phyloP scores from a whole-genome alignment of 805 yeast species.

The Starmera amethionina region DNA sequence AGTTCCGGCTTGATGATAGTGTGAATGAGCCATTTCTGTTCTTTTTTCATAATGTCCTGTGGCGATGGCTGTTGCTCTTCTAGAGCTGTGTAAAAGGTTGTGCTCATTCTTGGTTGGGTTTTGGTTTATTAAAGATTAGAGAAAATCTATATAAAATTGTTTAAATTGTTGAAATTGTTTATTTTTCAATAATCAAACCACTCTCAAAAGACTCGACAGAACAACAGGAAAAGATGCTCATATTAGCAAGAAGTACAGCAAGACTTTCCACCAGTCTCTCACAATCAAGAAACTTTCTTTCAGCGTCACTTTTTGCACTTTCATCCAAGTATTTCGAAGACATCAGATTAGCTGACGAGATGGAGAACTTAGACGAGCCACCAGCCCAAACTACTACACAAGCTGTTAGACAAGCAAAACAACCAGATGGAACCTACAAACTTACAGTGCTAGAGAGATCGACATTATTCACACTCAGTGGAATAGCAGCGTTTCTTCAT shows the following conservation, averaged over 20 bases:
- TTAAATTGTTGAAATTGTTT: no score
- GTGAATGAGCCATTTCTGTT: slow-evolving; percentile 37
- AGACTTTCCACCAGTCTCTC: no score
- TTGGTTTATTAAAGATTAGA: no score
- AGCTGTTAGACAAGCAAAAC: slow-evolving; percentile 24
- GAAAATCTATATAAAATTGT: no score
- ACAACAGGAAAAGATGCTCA: no score
- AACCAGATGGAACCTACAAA: slow-evolving; percentile 75
- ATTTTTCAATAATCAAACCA: no score
- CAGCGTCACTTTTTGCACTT: slow-evolving; percentile 12
- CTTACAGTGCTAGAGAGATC: slow-evolving; percentile 51
- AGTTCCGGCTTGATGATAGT: slow-evolving; percentile 38
- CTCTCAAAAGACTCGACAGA: no score
- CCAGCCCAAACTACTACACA: slow-evolving; percentile 19
- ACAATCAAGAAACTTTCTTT: slow-evolving; percentile 5
- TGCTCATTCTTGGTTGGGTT: slow-evolving; percentile 17
- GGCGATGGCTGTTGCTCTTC: slow-evolving; percentile 7
- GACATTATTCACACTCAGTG: slow-evolving; percentile 60
- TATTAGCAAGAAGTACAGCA: no score
- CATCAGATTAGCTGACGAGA: slow-evolving; percentile 46
- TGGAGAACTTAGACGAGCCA: slow-evolving; percentile 31
- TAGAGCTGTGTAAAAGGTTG: slow-evolving; percentile 22
- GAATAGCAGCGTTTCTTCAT: slow-evolving; percentile 66
- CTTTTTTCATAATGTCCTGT: slow-evolving; percentile 8
- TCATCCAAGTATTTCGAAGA: slow-evolving; percentile 24